phyloP scores from a whole-genome alignment of 345 rosid genomes.

The Rhizophora mangle region DNA sequence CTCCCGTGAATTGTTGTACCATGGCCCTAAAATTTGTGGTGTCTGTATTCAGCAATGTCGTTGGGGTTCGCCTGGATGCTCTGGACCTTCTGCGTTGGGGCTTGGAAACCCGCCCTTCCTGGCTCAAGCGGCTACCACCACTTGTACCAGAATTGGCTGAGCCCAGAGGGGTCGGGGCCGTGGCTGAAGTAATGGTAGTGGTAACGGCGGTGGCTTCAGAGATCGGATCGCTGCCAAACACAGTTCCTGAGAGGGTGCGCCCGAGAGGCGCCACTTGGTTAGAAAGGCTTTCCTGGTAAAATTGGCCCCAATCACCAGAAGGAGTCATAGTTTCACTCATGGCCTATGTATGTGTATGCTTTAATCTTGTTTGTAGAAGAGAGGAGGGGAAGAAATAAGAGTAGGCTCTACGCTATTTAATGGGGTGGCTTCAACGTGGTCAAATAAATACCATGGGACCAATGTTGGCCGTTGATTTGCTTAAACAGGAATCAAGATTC shows the following conservation, averaged over 20 bases:
- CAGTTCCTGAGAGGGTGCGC: conserved; percentile 1
- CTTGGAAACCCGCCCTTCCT: conserved; percentile 79
- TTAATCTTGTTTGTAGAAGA: neutral
- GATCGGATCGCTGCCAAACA: conserved; percentile 11
- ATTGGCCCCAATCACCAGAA: conserved; percentile 67
- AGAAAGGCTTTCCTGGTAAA: conserved; percentile 46
- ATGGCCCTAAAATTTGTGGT: conserved; percentile 87
- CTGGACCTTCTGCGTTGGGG: conserved; percentile 81
- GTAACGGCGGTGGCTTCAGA: conserved; percentile 34
- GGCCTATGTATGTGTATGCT: neutral
- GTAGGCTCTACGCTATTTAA: conserved; percentile 24
- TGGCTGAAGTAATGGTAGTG: conserved; percentile 5
- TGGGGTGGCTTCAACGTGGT: conserved; percentile 34
- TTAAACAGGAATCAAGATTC: neutral
- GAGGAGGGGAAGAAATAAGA: conserved; percentile 23
- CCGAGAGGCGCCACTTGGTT: neutral
- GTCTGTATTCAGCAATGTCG: conserved; percentile 87
- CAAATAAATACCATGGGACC: conserved; percentile 32
- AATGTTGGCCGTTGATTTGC: conserved; percentile 32
- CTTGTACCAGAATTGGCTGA: conserved; percentile 11
- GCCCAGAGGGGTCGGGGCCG: neutral
- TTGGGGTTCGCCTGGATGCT: conserved; percentile 93
- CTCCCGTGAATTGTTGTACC: conserved; percentile 97
- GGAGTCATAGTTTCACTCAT: conserved; percentile 54
- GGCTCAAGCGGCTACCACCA: conserved; percentile 39